A percentile compares a stretch with the other conserved stretches of the same genome.
phyloP scores from a whole-genome alignment of 78 protist species.

The Reticulomyxa filosa region DNA sequence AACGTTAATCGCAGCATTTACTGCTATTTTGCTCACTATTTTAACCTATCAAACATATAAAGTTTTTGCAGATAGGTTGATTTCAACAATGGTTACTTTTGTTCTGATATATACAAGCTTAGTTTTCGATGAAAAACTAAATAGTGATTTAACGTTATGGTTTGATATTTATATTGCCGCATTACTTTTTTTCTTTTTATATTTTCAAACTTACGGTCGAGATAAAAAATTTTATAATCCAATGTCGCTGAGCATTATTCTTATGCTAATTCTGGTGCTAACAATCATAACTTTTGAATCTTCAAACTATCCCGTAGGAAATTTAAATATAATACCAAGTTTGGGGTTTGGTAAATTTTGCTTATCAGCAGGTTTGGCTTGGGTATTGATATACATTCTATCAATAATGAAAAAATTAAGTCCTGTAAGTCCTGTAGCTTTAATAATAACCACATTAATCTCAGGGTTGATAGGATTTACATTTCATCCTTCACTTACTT shows the following conservation, averaged over 20 bases:
- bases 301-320: conserved; percentile 10
- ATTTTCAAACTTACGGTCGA: background rate
- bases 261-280: background rate
- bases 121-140: no score
- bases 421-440: no score
- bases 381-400: conserved; percentile 10
- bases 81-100: no score
- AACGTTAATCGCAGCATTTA: no score
- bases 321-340: conserved; percentile 10
- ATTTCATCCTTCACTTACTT: no score
- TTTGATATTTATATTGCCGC: background rate
- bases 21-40: no score
- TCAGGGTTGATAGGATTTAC: no score
- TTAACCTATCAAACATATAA: no score
- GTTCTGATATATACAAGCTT: no score
- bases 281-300: background rate
- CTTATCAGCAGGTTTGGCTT: conserved; percentile 4
- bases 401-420: conserved; percentile 11
- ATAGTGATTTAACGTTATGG: background rate
- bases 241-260: background rate
- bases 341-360: conserved; percentile 5
- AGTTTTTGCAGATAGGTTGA: no score
- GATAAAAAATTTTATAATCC: background rate
- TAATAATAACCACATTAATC: no score
- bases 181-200: background rate